phyloP scores from a whole-genome alignment of 306 rosid species.

The Calophaca sinica region DNA sequence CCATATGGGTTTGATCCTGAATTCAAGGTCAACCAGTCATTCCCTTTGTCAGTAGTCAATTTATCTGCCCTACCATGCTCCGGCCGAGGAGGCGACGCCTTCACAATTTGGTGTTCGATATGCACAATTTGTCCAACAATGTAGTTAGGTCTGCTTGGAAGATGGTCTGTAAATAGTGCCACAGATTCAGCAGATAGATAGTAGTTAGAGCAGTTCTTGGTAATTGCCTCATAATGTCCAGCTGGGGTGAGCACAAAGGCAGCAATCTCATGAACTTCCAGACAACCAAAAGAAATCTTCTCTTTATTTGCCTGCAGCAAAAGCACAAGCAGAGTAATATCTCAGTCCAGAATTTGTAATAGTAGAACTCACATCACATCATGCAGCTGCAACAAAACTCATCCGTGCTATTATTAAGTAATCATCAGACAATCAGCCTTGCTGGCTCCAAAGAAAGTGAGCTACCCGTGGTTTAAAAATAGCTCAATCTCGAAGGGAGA shows the following conservation, averaged over 20 bases:
- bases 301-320: conserved; percentile 91
- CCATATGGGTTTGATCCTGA: conserved; percentile 92
- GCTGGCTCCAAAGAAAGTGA: not conserved
- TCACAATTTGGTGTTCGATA: conserved; percentile 84
- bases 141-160: conserved; percentile 80
- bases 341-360: conserved; percentile 18
- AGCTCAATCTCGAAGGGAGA: not conserved
- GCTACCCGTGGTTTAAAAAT: not conserved
- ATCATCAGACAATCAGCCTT: conserved; percentile 13
- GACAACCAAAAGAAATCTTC: conserved; percentile 82
- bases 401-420: conserved; percentile 29
- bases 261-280: conserved; percentile 93
- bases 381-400: conserved; percentile 16
- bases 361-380: no score
- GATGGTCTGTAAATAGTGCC: conserved; percentile 84
- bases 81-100: conserved; percentile 45
- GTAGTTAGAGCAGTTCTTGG: conserved; percentile 79
- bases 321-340: conserved; percentile 39
- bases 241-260: conserved; percentile 81
- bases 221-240: conserved; percentile 92
- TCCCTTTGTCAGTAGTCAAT: conserved; percentile 59
- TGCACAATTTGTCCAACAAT: conserved; percentile 99
- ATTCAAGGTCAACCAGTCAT: conserved; percentile 87
- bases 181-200: conserved; percentile 89
- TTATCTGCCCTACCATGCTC: conserved; percentile 55